These are phyloP conservation scores for Hibiscus mutabilis DNA, from an alignment of 345 rosid genomes.

Conservation along the genomic window DNA sequence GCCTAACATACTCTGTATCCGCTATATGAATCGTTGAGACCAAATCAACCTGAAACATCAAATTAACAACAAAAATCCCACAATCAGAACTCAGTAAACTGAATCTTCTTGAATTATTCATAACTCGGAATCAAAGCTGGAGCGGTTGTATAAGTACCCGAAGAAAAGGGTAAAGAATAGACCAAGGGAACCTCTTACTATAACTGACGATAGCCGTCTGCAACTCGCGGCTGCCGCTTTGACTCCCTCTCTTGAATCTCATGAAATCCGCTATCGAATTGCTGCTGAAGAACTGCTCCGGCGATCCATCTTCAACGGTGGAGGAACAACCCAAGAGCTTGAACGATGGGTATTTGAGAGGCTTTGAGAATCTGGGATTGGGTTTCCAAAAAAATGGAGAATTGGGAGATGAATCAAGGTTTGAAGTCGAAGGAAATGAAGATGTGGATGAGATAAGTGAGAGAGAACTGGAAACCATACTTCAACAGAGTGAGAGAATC, in stretches of 20 bases:
- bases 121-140: not conserved
- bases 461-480: conserved; percentile 44
- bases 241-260: conserved; percentile 54
- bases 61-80: not conserved
- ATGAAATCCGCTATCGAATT: conserved; percentile 76
- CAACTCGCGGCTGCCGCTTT: conserved; percentile 38
- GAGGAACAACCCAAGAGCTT: conserved; percentile 26
- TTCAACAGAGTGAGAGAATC: conserved; percentile 14
- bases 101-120: not conserved
- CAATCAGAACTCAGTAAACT: not conserved
- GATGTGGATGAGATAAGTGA: conserved; percentile 30
- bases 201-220: conserved; percentile 83
- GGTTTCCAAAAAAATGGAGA: conserved; percentile 21
- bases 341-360: conserved; percentile 2
- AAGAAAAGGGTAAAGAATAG: conserved; percentile 63
- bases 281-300: conserved; percentile 41
- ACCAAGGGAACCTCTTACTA: conserved; percentile 76
- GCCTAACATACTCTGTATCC: conserved; percentile 63
- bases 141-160: conserved; percentile 33
- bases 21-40: conserved; percentile 91
- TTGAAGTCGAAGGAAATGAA: conserved; percentile 24
- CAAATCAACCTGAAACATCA: conserved; percentile 67
- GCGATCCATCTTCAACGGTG: conserved; percentile 39
- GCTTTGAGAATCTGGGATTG: conserved; percentile 11
- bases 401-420: conserved; percentile 22